Evolutionary conservation across 768 basidiomycete species (phyloP).

Genomic region (Termitomyces bulborhizus): DNA sequence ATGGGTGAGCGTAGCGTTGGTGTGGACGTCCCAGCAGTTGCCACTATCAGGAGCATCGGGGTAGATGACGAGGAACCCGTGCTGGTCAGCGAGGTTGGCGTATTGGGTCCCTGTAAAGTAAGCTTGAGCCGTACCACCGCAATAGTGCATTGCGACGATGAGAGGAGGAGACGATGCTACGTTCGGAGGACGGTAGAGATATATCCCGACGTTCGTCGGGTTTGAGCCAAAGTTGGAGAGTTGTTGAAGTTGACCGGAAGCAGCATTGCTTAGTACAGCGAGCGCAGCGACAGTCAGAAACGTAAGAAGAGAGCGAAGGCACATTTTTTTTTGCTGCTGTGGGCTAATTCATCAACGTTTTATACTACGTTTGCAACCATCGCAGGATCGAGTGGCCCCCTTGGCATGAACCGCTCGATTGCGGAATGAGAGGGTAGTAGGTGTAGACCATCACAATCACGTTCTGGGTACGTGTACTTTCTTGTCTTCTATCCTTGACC

Average conservation of each 20-base stretch:
- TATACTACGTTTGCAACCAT: background rate
- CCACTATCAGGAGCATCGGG: slow-evolving; percentile 35
- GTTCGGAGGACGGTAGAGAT: slow-evolving; percentile 33
- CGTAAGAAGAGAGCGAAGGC: slow-evolving; percentile 3
- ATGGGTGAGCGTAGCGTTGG: slow-evolving; percentile 46
- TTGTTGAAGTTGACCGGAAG: slow-evolving; percentile 30
- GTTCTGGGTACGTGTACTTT: background rate
- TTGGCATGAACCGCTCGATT: background rate
- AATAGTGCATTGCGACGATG: slow-evolving; percentile 49
- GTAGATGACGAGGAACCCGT: slow-evolving; percentile 48
- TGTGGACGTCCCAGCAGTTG: slow-evolving; percentile 49
- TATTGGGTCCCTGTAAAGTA: slow-evolving; percentile 46
- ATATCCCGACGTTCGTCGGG: slow-evolving; percentile 48
- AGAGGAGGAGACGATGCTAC: slow-evolving; percentile 34
- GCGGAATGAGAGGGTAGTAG: background rate
- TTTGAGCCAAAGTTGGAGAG: slow-evolving; percentile 45
- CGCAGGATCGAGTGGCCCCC: background rate
- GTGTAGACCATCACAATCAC: background rate
- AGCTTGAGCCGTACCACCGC: slow-evolving; percentile 44
- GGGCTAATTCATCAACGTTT: background rate
- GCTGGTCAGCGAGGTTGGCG: slow-evolving; percentile 40
- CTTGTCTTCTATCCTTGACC: background rate
- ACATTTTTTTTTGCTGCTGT: background rate
- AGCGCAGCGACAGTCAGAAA: slow-evolving; percentile 12
- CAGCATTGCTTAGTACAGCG: slow-evolving; percentile 18